These are phyloP conservation scores for Plasmodium reichenowi DNA, from an alignment of 169 alveolate species.

Conservation along the genomic window DNA sequence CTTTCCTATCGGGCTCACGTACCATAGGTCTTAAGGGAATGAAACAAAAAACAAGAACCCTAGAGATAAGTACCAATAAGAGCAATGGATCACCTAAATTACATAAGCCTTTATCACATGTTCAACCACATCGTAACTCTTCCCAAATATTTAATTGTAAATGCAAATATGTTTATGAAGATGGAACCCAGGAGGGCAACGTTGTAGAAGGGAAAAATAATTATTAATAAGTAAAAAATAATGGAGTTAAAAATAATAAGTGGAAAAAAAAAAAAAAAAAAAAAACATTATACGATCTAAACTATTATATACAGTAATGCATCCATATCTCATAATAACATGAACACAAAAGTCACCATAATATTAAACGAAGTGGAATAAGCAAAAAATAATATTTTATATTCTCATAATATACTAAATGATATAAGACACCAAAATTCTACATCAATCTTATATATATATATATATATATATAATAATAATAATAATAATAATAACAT, in stretches of 20 bases:
- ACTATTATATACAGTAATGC: conserved; percentile 39
- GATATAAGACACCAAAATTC: too few species aligned
- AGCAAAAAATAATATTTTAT: too few species aligned
- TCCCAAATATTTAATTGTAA: conserved; percentile 25
- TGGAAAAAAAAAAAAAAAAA: conserved; percentile 53
- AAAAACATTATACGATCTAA: conserved; percentile 37
- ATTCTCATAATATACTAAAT: too few species aligned
- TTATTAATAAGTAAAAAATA: neutral
- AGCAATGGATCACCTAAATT: neutral
- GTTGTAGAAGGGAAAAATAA: conserved; percentile 9
- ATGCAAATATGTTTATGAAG: conserved; percentile 4
- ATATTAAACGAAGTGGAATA: too few species aligned
- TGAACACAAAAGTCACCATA: neutral
- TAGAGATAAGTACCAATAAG: conserved; percentile 7
- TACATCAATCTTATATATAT: too few species aligned
- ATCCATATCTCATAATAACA: conserved; percentile 41
- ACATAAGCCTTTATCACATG: conserved; percentile 4
- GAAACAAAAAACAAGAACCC: conserved; percentile 7
- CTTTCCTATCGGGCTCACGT: conserved; percentile 4
- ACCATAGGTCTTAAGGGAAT: conserved; percentile 55
- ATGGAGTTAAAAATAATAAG: conserved; percentile 1
- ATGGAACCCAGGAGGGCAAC: conserved; percentile 18
- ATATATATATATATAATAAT: too few species aligned
- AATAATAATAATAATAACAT: too few species aligned
- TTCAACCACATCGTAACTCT: conserved; percentile 3